Base-by-base conservation (phyloP, 2,329 filamentous ascomycete species). In the Coniochaeta pulveracea region DNA sequence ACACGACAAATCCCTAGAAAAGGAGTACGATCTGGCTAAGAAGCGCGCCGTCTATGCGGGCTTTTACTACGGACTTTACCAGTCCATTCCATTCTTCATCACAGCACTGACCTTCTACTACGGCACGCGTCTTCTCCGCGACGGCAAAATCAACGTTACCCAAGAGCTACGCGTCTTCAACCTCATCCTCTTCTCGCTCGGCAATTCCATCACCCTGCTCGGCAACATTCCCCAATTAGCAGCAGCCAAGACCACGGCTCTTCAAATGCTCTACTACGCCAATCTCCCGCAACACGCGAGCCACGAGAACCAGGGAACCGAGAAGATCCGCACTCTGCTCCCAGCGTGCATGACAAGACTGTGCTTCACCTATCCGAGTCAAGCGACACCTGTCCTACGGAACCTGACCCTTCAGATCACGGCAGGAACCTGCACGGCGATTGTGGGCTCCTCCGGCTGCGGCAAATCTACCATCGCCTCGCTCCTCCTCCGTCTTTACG, bases 401-500 rank as follows among this genome's bases (percentile, higher is more conserved):
- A 60, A 72, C 15, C 52, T 93, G n/a, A 75, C 64, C n/a, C 59
- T 94, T 6, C 60, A 56, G 1, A 71, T 95, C 33, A 50, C 63
- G 1, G 54, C 68, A 0, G 76, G 78, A 15, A 74, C 70, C 4
- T 82, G 74, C 43, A 78, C 78, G 0, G 85, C 84, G 3, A 74
- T 96, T 14, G 85, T 93, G 3, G 88, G 89, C 1, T 60, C 72
- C 1, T 94, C 86, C 0, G 89, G 91, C 0, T 84, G 80, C n/a
- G 89, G 91, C 1, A 96, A 98, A 57, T 88, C 81, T 10, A 95
- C 89, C 0, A 66, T 95, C 22, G 69, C 80, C 1, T 72, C 80
- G 0, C 59, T 96, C 0, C 62, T 96, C 0, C 58, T 93, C 4
- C 74, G 80, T 1, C 63, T 95, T 0, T 85, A 91, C 43, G 43